phyloP scores from a whole-genome alignment of 331 rosid genomes.

The Rhamnella rubrinervis region DNA sequence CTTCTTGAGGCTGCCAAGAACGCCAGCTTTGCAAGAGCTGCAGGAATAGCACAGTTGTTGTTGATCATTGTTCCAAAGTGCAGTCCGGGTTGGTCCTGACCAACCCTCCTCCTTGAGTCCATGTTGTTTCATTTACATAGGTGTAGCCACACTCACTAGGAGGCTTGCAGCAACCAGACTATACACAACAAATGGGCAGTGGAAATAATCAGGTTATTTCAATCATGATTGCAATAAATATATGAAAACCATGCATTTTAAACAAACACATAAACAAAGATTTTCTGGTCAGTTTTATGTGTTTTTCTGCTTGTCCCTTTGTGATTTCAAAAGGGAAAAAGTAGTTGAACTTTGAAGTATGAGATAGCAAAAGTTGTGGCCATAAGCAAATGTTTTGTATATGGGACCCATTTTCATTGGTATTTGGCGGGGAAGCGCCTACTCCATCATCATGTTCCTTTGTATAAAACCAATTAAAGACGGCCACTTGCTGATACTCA shows the following conservation, averaged over 20 bases:
- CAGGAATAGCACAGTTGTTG: slow-evolving; percentile 63
- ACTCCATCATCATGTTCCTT: not conserved
- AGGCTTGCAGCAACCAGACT: slow-evolving; percentile 99
- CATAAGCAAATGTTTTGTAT: not conserved
- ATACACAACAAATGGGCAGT: slow-evolving; percentile 6
- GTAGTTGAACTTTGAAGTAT: not conserved
- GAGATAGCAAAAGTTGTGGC: not conserved
- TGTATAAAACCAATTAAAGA: not conserved
- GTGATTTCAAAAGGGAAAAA: not conserved
- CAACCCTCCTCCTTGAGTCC: slow-evolving; percentile 43
- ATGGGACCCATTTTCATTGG: not conserved
- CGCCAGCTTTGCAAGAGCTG: slow-evolving; percentile 86
- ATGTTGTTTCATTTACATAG: slow-evolving; percentile 67
- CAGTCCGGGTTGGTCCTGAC: slow-evolving; percentile 44
- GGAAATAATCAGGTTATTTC: not conserved
- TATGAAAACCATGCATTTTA: not conserved
- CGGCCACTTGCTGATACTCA: not conserved
- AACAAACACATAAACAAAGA: not conserved
- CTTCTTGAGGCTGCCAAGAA: slow-evolving; percentile 70
- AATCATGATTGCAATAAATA: not conserved
- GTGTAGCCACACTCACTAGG: slow-evolving; percentile 67
- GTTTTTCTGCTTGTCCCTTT: not conserved
- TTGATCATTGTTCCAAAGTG: slow-evolving; percentile 75
- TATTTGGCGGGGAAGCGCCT: not conserved
- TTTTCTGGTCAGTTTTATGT: not conserved